Percentiles rank a stretch among this genome's conserved stretches.
phyloP scores from a whole-genome alignment of 192 early-diverging fungal genomes.

The Coemansia umbellata region DNA sequence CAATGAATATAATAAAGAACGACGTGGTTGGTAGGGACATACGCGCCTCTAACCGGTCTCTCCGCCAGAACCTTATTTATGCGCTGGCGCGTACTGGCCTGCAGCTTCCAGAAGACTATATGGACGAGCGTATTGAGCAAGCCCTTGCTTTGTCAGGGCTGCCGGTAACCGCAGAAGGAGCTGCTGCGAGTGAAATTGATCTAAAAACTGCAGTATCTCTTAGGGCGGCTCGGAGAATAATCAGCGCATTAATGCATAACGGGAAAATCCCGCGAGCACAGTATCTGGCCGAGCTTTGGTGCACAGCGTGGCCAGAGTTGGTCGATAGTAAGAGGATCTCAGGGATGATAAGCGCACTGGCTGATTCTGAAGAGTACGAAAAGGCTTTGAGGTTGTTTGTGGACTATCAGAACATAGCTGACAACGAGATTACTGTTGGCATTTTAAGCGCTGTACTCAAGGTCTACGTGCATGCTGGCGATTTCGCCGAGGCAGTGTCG shows the following conservation, averaged over 20 bases:
- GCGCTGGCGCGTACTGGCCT: conserved; percentile 8
- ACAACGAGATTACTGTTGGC: conserved; percentile 14
- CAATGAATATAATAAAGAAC: conserved; percentile 1
- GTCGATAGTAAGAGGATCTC: conserved; percentile 17
- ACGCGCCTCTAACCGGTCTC: not conserved
- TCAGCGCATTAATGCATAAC: conserved; percentile 20
- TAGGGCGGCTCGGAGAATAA: conserved; percentile 15
- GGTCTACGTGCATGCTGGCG: conserved; percentile 39
- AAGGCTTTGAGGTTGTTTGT: conserved; percentile 39
- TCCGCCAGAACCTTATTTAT: conserved; percentile 16
- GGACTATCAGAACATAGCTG: conserved; percentile 16
- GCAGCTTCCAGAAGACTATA: not conserved
- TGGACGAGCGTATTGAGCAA: conserved; percentile 20
- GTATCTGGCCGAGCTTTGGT: conserved; percentile 28
- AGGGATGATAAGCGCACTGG: conserved; percentile 22
- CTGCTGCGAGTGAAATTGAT: not conserved
- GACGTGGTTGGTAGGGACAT: not conserved
- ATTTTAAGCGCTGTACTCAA: conserved; percentile 32
- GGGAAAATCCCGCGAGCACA: conserved; percentile 28
- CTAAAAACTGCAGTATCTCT: conserved; percentile 8
- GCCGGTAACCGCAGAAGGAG: not conserved
- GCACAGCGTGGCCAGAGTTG: conserved; percentile 13
- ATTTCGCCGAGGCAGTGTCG: conserved; percentile 42
- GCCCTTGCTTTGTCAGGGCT: conserved; percentile 24
- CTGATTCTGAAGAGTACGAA: conserved; percentile 4